Conservation (phyloP, 2,329 filamentous ascomycete genomes). For the Tolypocladium inflatum region DNA sequence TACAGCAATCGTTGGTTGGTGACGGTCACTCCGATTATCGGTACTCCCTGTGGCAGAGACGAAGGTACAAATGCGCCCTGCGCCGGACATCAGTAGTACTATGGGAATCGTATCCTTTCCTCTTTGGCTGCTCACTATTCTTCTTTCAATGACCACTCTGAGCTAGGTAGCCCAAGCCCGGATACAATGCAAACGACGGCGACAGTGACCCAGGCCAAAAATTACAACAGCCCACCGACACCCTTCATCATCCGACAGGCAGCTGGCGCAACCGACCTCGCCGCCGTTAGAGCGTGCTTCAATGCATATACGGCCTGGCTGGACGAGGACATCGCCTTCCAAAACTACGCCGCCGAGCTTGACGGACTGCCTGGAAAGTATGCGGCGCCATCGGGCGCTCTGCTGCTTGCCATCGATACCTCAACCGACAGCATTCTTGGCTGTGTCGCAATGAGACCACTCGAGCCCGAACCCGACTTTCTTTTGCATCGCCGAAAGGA, state of each 20-base stretch:
- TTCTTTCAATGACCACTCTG: neutral
- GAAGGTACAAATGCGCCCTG: neutral
- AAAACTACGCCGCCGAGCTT: constrained; percentile 14
- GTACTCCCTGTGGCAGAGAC: neutral
- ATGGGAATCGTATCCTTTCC: neutral
- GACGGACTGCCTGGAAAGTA: constrained; percentile 16
- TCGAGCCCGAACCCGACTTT: constrained; percentile 8
- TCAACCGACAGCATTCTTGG: constrained; percentile 10
- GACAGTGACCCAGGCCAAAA: neutral
- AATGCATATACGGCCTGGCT: constrained; percentile 15
- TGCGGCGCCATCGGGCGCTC: constrained; percentile 11
- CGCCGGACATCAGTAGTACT: neutral
- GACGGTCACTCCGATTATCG: neutral
- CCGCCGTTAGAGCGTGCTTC: constrained; percentile 11
- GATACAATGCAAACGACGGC: neutral
- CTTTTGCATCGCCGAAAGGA: neutral
- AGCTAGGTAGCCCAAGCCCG: neutral
- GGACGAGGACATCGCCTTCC: constrained; percentile 15
- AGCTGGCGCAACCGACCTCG: constrained; percentile 8
- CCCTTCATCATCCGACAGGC: constrained; percentile 12
- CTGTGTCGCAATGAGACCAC: constrained; percentile 14
- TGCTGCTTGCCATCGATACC: constrained; percentile 13
- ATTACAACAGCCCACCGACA: neutral
- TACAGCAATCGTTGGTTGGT: neutral
- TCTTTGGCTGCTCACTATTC: neutral